Conservation (phyloP, 192 early-diverging fungal species). For the Borealophlyctis nickersoniae region DNA sequence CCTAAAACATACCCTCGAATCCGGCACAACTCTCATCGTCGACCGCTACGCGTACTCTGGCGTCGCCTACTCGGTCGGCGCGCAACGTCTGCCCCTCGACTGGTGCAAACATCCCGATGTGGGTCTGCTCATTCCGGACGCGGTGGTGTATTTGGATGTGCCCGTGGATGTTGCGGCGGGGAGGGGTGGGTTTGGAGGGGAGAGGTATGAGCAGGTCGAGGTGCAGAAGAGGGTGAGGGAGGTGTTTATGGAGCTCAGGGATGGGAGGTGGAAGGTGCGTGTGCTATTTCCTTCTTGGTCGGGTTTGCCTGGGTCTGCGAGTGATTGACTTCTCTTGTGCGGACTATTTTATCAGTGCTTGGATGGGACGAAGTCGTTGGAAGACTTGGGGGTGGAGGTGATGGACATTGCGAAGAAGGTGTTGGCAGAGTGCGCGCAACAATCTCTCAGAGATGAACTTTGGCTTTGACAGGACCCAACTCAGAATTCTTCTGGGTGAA, state of each 20-base stretch:
- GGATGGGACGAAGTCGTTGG: no score
- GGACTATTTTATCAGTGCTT: no score
- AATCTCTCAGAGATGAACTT: no score
- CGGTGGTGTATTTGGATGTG: conserved; percentile 87
- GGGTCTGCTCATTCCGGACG: conserved; percentile 80
- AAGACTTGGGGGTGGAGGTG: no score
- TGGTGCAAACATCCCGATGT: conserved; percentile 89
- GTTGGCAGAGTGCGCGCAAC: no score
- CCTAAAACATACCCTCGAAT: conserved; percentile 57
- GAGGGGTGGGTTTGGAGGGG: conserved; percentile 85
- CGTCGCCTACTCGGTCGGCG: conserved; percentile 86
- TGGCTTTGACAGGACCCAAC: no score
- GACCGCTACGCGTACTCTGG: conserved; percentile 97
- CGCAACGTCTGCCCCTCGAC: conserved; percentile 67
- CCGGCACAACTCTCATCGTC: conserved; percentile 75
- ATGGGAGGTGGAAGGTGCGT: conserved; percentile 4
- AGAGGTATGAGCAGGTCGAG: conserved; percentile 84
- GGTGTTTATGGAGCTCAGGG: conserved; percentile 61
- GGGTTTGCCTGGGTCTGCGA: no score
- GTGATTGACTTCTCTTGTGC: no score
- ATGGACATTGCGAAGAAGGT: no score
- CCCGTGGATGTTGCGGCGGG: conserved; percentile 68
- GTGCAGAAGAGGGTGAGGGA: conserved; percentile 77
- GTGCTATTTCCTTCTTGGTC: no score
- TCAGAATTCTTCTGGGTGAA: no score